Conservation (phyloP, 352 stramenopile species). For the Peronosclerospora sorghi region DNA sequence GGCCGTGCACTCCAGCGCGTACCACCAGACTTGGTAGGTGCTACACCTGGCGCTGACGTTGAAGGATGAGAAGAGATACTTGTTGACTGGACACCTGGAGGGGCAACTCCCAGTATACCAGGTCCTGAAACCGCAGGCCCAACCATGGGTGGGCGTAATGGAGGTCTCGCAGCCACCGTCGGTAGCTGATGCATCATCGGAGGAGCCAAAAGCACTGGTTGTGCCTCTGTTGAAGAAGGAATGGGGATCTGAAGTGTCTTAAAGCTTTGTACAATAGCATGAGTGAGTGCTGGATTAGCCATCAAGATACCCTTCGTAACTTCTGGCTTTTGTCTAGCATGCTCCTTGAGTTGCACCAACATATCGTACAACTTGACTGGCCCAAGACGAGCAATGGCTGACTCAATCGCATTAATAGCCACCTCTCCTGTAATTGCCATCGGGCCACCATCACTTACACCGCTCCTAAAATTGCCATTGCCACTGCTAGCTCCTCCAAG, state of each 20-base stretch:
- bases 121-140: slow-evolving; percentile 19
- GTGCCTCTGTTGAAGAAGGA: slow-evolving; percentile 38
- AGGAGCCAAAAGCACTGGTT: slow-evolving; percentile 36
- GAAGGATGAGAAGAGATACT: slow-evolving; percentile 19
- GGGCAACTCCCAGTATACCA: slow-evolving; percentile 41
- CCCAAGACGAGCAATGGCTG: slow-evolving; percentile 49
- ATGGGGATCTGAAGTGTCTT: slow-evolving; percentile 80
- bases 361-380: slow-evolving; percentile 80
- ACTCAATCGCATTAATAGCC: slow-evolving; percentile 71
- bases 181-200: slow-evolving; percentile 25
- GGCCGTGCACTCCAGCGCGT: slow-evolving; percentile 63
- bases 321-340: slow-evolving; percentile 62
- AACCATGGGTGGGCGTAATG: slow-evolving; percentile 21
- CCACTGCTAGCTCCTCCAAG: slow-evolving; percentile 15
- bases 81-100: slow-evolving; percentile 10
- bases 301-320: slow-evolving; percentile 66
- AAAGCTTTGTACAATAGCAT: slow-evolving; percentile 78
- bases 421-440: slow-evolving; percentile 57
- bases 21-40: slow-evolving; percentile 31
- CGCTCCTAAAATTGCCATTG: slow-evolving; percentile 19
- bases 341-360: slow-evolving; percentile 67
- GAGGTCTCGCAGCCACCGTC: slow-evolving; percentile 18
- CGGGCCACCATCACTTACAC: slow-evolving; percentile 12
- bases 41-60: slow-evolving; percentile 5
- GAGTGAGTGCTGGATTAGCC: slow-evolving; percentile 68